Conservation (phyloP, 164 flowering plant genomes). For the Cinnamomum micranthum region DNA sequence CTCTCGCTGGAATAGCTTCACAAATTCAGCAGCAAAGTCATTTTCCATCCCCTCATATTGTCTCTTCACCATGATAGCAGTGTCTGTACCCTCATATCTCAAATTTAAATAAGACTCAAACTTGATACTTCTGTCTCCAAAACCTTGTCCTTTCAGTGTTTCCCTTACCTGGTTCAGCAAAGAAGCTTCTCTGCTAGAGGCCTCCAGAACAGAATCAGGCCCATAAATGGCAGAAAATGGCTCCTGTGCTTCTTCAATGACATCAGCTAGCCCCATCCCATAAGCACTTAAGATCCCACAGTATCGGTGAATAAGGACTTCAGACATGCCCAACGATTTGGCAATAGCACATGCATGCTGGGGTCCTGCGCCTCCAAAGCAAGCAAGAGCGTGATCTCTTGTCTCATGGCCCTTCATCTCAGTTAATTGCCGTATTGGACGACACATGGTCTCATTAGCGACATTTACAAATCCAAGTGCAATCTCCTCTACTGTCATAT, state of each 20-base stretch:
- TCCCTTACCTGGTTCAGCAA: conserved; percentile 55
- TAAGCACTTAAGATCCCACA: conserved; percentile 99
- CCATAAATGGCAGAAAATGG: conserved; percentile 86
- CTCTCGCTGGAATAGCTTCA: conserved; percentile 75
- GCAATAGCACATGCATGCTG: conserved; percentile 99
- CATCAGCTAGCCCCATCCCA: conserved; percentile 99
- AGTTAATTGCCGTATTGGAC: conserved; percentile 91
- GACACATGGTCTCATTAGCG: conserved; percentile 99
- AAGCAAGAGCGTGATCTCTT: conserved; percentile 88
- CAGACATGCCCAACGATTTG: conserved; percentile 86
- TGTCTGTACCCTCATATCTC: conserved; percentile 96
- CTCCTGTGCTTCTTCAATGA: conserved; percentile 89
- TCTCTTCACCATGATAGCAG: conserved; percentile 91
- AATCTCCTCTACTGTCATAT: conserved; percentile 90
- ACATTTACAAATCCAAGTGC: conserved; percentile 93
- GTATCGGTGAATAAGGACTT: conserved; percentile 80
- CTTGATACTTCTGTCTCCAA: conserved; percentile 50
- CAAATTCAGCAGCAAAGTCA: conserved; percentile 75
- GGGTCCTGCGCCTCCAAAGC: conserved; percentile 99
- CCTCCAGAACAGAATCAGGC: conserved; percentile 56
- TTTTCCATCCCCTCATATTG: conserved; percentile 27
- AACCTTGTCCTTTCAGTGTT: conserved; percentile 74
- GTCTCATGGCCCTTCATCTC: conserved; percentile 99
- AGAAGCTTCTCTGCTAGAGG: conserved; percentile 52
- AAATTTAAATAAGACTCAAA: conserved; percentile 74